phyloP scores from a whole-genome alignment of 805 yeast species.

The Hanseniaspora occidentalis region DNA sequence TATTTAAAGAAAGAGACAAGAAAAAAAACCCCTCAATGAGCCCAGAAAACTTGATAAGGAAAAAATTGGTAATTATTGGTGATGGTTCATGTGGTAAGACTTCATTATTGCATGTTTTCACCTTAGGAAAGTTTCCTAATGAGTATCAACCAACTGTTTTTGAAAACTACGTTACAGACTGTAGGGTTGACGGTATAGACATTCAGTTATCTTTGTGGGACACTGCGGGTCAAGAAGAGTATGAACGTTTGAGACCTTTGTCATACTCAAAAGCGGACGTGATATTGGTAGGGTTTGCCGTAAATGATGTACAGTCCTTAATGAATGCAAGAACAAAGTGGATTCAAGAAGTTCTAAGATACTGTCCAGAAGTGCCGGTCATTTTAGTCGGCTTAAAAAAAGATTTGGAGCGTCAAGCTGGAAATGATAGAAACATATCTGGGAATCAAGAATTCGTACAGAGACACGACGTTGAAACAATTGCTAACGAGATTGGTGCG shows the following conservation, averaged over 20 bases:
- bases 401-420: slow-evolving; percentile 47
- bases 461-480: slow-evolving; percentile 44
- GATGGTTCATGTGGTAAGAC: slow-evolving; percentile 96
- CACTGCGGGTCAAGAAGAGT: slow-evolving; percentile 95
- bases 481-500: slow-evolving; percentile 73
- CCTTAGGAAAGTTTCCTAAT: slow-evolving; percentile 85
- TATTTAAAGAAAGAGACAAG: background rate
- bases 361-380: slow-evolving; percentile 72
- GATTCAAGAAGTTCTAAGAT: slow-evolving; percentile 70
- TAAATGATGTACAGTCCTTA: slow-evolving; percentile 74
- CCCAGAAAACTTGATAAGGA: slow-evolving; percentile 26
- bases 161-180: slow-evolving; percentile 88
- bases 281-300: slow-evolving; percentile 73
- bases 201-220: slow-evolving; percentile 88
- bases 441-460: slow-evolving; percentile 37
- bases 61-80: slow-evolving; percentile 84
- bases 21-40: background rate
- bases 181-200: slow-evolving; percentile 87
- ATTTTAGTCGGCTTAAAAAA: slow-evolving; percentile 75
- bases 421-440: slow-evolving; percentile 15
- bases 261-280: slow-evolving; percentile 83
- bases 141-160: slow-evolving; percentile 91
- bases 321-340: slow-evolving; percentile 76
- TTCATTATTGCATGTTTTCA: slow-evolving; percentile 78
- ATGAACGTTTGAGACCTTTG: slow-evolving; percentile 77